phyloP scores from a whole-genome alignment of 2,329 filamentous ascomycete genomes.

The Parasarocladium wereldwijsianum region DNA sequence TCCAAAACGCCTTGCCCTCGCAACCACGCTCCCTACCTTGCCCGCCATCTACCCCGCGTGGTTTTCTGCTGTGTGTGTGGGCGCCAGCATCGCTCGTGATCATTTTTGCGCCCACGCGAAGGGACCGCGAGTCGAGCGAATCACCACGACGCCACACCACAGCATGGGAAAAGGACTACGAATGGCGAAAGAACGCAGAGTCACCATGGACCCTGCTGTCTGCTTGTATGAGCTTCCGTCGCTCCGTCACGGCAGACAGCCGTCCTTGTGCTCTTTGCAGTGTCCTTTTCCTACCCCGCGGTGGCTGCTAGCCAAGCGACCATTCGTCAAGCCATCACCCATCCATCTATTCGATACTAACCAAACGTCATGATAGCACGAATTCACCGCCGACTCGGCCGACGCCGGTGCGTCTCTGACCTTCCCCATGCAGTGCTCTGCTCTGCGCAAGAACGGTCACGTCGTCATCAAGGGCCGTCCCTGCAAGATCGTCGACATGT shows the following conservation, averaged over 20 bases:
- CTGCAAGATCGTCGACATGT: constrained; percentile 99
- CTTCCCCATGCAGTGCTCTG: constrained; percentile 98
- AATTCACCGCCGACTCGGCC: constrained; percentile 72
- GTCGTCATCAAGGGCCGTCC: constrained; percentile 97
- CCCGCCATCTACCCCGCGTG: constrained; percentile 9
- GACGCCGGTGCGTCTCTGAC: constrained; percentile 93
- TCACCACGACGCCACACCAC: no score
- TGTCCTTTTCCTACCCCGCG: constrained; percentile 1
- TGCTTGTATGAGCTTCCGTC: constrained; percentile 1
- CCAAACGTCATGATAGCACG: constrained; percentile 36
- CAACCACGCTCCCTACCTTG: background rate
- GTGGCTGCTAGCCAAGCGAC: background rate
- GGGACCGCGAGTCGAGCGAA: background rate
- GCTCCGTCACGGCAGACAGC: no score
- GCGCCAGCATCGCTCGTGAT: constrained; percentile 4
- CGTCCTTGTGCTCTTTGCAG: background rate
- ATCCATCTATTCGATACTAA: constrained; percentile 7
- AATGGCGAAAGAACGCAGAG: no score
- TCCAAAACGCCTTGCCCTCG: no score
- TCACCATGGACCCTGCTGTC: no score
- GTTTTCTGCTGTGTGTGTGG: constrained; percentile 1
- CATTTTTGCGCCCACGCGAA: constrained; percentile 3
- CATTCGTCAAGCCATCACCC: background rate
- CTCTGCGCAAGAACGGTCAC: constrained; percentile 97
- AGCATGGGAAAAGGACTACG: no score